Conservation (phyloP, 805 yeast species). For the Ogataea nonfermentans region DNA sequence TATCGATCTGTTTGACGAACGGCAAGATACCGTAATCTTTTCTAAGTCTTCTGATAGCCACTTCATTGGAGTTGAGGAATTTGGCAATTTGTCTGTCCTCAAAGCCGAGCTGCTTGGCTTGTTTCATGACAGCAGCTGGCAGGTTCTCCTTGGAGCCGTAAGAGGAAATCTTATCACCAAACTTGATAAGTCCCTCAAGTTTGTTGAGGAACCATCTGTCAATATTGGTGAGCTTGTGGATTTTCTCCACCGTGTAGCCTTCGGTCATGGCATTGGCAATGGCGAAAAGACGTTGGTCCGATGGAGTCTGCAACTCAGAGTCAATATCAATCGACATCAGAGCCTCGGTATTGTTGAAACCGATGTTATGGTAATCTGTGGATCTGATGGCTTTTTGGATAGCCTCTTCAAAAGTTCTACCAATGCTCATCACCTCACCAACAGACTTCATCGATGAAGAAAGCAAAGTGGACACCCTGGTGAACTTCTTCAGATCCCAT, state of each 20-base stretch:
- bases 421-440: constrained; percentile 98
- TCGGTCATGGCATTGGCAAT: constrained; percentile 89
- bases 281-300: constrained; percentile 96
- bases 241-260: constrained; percentile 89
- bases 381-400: constrained; percentile 97
- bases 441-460: constrained; percentile 97
- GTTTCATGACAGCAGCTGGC: constrained; percentile 61
- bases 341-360: constrained; percentile 82
- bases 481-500: constrained; percentile 97
- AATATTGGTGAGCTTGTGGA: constrained; percentile 86
- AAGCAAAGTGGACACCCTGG: constrained; percentile 82
- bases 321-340: constrained; percentile 92
- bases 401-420: constrained; percentile 96
- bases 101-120: constrained; percentile 95
- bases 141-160: constrained; percentile 58
- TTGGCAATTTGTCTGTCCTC: constrained; percentile 96
- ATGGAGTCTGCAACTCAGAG: constrained; percentile 89
- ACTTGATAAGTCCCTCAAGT: constrained; percentile 69
- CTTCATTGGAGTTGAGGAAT: constrained; percentile 84
- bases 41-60: constrained; percentile 86
- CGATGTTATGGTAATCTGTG: constrained; percentile 92
- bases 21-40: constrained; percentile 85
- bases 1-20: constrained; percentile 94
- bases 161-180: constrained; percentile 59
- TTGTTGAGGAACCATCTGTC: constrained; percentile 97